Percentiles rank a stretch among this genome's conserved stretches.
phyloP scores from a whole-genome alignment of 306 rosid genomes.

The Trichosanthes truncata region DNA sequence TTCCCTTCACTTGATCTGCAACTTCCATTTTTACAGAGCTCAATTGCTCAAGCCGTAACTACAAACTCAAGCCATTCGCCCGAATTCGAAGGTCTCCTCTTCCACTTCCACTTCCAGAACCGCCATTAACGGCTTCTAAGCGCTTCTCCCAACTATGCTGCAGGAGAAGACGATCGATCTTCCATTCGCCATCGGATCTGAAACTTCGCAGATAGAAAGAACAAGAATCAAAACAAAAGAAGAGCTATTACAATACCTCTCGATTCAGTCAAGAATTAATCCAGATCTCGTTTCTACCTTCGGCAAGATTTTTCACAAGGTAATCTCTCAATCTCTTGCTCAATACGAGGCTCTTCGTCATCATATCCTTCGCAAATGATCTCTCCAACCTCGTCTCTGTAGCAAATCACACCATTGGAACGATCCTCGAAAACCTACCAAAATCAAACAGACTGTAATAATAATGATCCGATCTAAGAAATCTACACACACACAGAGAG shows the following conservation, averaged over 20 bases:
- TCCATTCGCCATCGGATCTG: conserved; percentile 37
- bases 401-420: conserved; percentile 72
- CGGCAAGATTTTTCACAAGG: conserved; percentile 8
- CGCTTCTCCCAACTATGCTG: conserved; percentile 39
- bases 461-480: not conserved
- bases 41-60: not conserved
- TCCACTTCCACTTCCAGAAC: conserved; percentile 27
- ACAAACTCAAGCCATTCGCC: conserved; percentile 37
- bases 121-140: conserved; percentile 14
- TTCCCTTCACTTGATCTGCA: not conserved
- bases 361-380: conserved; percentile 85
- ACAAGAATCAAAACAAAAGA: not conserved
- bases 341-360: conserved; percentile 81
- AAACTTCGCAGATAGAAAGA: not conserved
- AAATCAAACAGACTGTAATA: conserved; percentile 1
- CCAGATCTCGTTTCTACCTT: conserved; percentile 28
- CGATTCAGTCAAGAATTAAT: not conserved
- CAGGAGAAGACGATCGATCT: conserved; percentile 41
- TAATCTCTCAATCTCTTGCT: conserved; percentile 35
- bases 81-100: conserved; percentile 33
- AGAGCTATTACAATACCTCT: not conserved
- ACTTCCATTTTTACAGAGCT: not conserved
- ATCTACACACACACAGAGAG: not conserved
- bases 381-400: conserved; percentile 70
- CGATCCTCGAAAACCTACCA: conserved; percentile 74